Conservation (phyloP, 352 stramenopile species). For the Phytophthora cactorum region DNA sequence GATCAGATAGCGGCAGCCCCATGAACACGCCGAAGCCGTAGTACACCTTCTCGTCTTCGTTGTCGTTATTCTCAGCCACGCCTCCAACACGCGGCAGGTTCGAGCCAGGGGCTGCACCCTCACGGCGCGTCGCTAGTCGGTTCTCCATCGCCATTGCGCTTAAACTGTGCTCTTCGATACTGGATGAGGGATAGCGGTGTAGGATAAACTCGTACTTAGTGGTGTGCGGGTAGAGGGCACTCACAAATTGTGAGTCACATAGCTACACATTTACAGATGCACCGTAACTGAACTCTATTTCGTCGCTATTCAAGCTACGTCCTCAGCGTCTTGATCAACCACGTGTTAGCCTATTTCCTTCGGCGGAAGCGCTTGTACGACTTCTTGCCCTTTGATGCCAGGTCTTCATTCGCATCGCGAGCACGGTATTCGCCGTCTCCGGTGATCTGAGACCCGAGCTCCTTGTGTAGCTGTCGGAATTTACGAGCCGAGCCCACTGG, state of each 20-base stretch:
- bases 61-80: constrained; percentile 64
- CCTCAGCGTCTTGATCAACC: too few relatives aligned
- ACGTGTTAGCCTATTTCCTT: constrained; percentile 33
- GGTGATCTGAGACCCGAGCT: constrained; percentile 68
- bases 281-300: constrained; percentile 15
- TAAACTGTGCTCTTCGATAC: constrained; percentile 20
- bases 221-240: not conserved
- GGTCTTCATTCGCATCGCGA: constrained; percentile 76
- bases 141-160: constrained; percentile 43
- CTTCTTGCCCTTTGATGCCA: constrained; percentile 79
- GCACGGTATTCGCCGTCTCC: constrained; percentile 79
- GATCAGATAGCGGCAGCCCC: constrained; percentile 79
- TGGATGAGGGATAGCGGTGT: constrained; percentile 7
- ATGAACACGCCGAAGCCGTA: constrained; percentile 92
- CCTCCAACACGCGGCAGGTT: constrained; percentile 27
- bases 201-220: constrained; percentile 21
- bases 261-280: constrained; percentile 11
- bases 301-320: not conserved
- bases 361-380: constrained; percentile 86
- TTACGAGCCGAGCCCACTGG: constrained; percentile 83
- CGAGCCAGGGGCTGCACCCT: constrained; percentile 19
- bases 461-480: constrained; percentile 83
- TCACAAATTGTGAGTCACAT: constrained; percentile 6
- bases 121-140: constrained; percentile 41
- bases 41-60: constrained; percentile 88